Base-by-base conservation (phyloP, 257 asterid genomes). In the Handroanthus guayacan region DNA sequence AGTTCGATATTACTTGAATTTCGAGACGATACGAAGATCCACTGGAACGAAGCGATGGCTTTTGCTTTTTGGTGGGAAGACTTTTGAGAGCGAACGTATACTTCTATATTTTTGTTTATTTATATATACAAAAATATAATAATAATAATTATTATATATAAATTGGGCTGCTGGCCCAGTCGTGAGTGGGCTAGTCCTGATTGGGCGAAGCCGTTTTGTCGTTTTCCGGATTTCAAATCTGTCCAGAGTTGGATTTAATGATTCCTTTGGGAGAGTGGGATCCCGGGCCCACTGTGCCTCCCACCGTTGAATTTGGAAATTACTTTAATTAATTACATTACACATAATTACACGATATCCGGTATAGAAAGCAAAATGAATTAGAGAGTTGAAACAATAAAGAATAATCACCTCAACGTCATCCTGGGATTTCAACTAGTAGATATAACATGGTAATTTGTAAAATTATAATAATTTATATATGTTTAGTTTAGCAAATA, bases 161-260 rank as follows among this genome's bases (percentile, higher is more conserved):
- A 11, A 48, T 16, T 74, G 86, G 85, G 86, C 85, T 45, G 69
- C 39, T 75, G 82, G 79, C 82, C 87, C 71, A 34, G 48, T 20
- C 36, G 14, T 57, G 78, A 83, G 82, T 71, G 81, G 82, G 85
- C 86, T 67, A 17, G 31, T 68, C 39, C 63, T 81, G 78, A 79
- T 80, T 76, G 75, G 75, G 7, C 61, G 71, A 45, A 47, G 56
- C 72, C 83, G 73, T 58, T 76, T 75, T 82, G 86, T 87, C 85
- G 85, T 87, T 85, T 90, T 86, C 74, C 90, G 88, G 86, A 88
- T 79, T 82, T 87, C 55, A 88, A 92, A 80, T 72, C 55, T 71
- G 75, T 69, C 86, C 81, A 78, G 67, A 86, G 77, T 73, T 85
- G 80, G 86, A 85, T 85, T 90, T 81, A 85, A 92, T 88, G 88